Conservation (phyloP, 23 red algal species). For the Cyanidiococcus yangmingshanensis region DNA sequence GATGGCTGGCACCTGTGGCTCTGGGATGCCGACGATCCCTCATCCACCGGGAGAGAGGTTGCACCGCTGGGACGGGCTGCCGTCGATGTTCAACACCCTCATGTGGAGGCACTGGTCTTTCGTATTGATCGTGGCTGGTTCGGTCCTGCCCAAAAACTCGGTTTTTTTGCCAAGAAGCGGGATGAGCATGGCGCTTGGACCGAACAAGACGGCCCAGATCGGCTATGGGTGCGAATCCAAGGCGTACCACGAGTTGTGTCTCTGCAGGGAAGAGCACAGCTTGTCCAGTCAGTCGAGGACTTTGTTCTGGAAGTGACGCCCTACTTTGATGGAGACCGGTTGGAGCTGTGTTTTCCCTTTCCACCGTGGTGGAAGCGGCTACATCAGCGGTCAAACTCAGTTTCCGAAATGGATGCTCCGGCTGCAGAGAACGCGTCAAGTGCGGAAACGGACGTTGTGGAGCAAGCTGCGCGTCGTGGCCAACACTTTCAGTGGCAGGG, state of each 20-base stretch:
- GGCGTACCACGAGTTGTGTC: neutral
- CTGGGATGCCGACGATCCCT: neutral
- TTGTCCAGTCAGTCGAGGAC: neutral
- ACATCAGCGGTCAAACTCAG: too few relatives aligned
- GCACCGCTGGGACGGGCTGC: neutral
- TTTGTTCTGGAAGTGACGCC: neutral
- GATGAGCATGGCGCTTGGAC: neutral
- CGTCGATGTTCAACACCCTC: neutral
- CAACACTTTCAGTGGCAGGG: neutral
- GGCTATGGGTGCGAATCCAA: neutral
- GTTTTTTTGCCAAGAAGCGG: neutral
- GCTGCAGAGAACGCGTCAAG: neutral
- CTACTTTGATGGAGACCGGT: neutral
- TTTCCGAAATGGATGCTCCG: neutral
- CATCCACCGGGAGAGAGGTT: neutral
- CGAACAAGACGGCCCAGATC: neutral
- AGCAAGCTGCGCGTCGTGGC: neutral
- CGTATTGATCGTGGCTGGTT: neutral
- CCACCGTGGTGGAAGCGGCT: neutral
- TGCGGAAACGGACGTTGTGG: neutral
- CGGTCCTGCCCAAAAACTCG: neutral
- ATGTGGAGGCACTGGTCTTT: neutral
- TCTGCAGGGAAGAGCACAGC: neutral
- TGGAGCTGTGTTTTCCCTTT: neutral
- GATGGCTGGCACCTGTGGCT: neutral